These are phyloP conservation scores for Pseudopithomyces maydicus DNA, from an alignment of 2,329 filamentous ascomycete genomes.

Conservation along the genomic window DNA sequence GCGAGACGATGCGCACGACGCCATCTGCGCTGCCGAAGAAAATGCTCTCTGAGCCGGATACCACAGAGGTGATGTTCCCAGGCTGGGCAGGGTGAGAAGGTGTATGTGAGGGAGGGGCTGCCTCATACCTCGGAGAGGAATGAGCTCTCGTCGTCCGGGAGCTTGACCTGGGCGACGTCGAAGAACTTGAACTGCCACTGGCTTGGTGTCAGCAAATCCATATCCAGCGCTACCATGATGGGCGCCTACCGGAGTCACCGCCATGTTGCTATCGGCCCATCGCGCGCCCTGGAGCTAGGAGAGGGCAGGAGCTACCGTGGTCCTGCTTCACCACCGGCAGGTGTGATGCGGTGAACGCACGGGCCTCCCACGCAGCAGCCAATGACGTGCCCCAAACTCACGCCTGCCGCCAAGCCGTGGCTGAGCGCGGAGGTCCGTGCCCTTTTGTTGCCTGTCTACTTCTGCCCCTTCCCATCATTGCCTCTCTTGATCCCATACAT, in stretches of 20 bases:
- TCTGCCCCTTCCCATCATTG: conserved; percentile 13
- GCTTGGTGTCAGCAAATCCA: conserved; percentile 27
- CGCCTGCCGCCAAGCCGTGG: conserved; percentile 10
- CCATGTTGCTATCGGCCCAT: conserved; percentile 45
- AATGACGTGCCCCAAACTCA: conserved; percentile 6
- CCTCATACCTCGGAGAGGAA: conserved; percentile 76
- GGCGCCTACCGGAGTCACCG: conserved; percentile 47
- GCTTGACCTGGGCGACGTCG: conserved; percentile 83
- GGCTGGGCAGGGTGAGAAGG: conserved; percentile 46
- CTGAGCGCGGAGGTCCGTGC: conserved; percentile 3
- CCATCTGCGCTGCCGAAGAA: conserved; percentile 89
- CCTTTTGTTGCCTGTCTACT: conserved; percentile 22
- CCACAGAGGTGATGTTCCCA: conserved; percentile 78
- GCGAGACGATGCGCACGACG: conserved; percentile 82
- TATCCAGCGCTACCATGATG: neutral
- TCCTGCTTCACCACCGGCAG: conserved; percentile 21
- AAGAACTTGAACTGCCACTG: conserved; percentile 99
- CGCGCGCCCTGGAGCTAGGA: conserved; percentile 11
- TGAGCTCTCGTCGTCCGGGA: conserved; percentile 78
- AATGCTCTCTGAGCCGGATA: conserved; percentile 84
- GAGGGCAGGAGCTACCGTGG: conserved; percentile 28
- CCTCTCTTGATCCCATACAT: conserved; percentile 10
- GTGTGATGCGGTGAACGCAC: conserved; percentile 12
- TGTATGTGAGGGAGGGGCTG: conserved; percentile 5
- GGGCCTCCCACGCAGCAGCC: conserved; percentile 4